Percentiles rank a stretch among this genome's conserved stretches.
Conservation (phyloP, 306 rosid genomes). For the cucumber (Cucumis sativus) region DNA sequence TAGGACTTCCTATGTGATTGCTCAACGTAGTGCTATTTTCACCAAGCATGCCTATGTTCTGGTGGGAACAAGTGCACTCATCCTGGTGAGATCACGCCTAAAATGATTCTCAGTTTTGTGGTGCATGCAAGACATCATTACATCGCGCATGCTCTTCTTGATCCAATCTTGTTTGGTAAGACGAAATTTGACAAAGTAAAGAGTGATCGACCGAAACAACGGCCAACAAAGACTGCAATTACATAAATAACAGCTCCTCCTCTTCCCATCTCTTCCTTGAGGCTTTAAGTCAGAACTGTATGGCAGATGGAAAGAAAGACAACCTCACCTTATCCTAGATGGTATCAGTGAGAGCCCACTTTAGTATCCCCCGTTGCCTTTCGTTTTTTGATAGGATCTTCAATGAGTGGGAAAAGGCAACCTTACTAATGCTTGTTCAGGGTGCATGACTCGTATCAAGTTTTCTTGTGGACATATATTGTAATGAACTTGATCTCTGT, state of each 20-base stretch:
- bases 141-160: too few relatives aligned
- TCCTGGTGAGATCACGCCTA: too few relatives aligned
- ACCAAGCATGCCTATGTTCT: too few relatives aligned
- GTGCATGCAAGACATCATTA: too few relatives aligned
- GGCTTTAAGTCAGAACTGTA: not conserved
- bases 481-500: too few relatives aligned
- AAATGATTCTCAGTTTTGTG: too few relatives aligned
- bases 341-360: not conserved
- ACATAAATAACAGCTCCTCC: not conserved
- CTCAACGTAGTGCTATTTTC: not conserved
- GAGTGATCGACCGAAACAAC: not conserved
- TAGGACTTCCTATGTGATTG: not conserved
- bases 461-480: too few relatives aligned
- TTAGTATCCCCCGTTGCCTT: not conserved
- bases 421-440: too few relatives aligned
- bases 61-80: too few relatives aligned
- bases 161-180: not conserved
- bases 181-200: not conserved
- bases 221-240: not conserved
- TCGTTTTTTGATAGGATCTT: too few relatives aligned
- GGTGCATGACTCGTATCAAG: too few relatives aligned
- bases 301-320: not conserved
- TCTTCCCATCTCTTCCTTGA: not conserved
- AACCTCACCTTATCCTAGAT: not conserved
- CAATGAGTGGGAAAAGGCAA: too few relatives aligned